These are phyloP conservation scores for Pelargonium cotyledonis DNA, from an alignment of 441 rosid species.

Conservation along the genomic window DNA sequence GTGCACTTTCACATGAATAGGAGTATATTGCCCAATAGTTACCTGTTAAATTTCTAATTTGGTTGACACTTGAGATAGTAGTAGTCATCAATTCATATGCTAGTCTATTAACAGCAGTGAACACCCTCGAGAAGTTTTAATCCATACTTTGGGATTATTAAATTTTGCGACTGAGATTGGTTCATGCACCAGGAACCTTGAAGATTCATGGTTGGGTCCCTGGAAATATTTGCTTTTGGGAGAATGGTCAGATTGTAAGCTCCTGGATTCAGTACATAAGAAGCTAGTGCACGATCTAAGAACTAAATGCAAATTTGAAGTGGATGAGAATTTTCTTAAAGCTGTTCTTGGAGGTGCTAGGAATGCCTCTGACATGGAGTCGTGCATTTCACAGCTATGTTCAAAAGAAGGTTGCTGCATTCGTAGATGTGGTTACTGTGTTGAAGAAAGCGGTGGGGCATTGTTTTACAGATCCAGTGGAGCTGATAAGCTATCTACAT, in stretches of 20 bases:
- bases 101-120: not conserved
- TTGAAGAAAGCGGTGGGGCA: constrained; percentile 32
- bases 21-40: not conserved
- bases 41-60: too few relatives aligned
- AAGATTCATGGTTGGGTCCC: constrained; percentile 85
- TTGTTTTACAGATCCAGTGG: constrained; percentile 27
- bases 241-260: constrained; percentile 41
- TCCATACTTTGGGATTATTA: not conserved
- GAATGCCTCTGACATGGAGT: constrained; percentile 32
- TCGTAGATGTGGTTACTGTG: constrained; percentile 34
- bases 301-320: constrained; percentile 63
- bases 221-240: constrained; percentile 72
- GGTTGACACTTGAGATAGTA: not conserved
- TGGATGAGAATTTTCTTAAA: constrained; percentile 53
- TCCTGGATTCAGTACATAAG: constrained; percentile 40
- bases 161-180: not conserved
- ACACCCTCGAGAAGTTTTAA: not conserved
- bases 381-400: constrained; percentile 40
- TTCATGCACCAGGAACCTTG: constrained; percentile 49
- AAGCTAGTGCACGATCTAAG: constrained; percentile 54
- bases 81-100: not conserved
- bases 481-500: constrained; percentile 27
- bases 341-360: constrained; percentile 54
- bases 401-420: constrained; percentile 56
- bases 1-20: not conserved